Evolutionary conservation across 495 filamentous ascomycete species (phyloP).

Genomic region (Hypoxylon rickii): DNA sequence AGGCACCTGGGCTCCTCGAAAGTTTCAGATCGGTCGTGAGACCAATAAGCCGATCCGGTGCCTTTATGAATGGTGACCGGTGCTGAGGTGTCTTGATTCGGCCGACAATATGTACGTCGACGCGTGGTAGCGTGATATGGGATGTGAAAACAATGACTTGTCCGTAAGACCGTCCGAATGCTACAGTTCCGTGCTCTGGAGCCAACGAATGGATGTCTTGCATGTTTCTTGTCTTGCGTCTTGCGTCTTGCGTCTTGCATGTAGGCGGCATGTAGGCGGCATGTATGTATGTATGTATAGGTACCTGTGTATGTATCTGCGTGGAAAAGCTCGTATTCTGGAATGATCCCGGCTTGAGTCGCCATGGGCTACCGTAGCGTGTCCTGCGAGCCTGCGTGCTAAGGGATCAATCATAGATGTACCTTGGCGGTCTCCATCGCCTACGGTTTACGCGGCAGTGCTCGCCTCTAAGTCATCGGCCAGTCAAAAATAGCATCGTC

Average conservation of each 20-base stretch:
- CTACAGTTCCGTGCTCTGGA: neutral
- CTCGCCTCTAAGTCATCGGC: conserved; percentile 5
- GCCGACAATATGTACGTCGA: too few relatives aligned
- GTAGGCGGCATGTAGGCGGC: too few relatives aligned
- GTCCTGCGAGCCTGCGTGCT: too few relatives aligned
- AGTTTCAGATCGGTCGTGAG: too few relatives aligned
- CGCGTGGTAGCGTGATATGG: neutral
- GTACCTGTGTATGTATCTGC: neutral
- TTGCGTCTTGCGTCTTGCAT: too few relatives aligned
- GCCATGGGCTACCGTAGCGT: neutral
- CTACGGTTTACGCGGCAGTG: conserved; percentile 15
- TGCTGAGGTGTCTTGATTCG: too few relatives aligned
- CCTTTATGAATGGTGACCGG: too few relatives aligned
- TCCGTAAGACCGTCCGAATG: conserved; percentile 4
- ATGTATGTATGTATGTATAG: neutral
- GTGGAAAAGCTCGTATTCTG: conserved; percentile 31
- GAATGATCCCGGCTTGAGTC: conserved; percentile 25
- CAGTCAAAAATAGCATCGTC: conserved; percentile 34
- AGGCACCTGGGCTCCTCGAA: too few relatives aligned
- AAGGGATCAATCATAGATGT: too few relatives aligned
- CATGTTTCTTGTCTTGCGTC: too few relatives aligned
- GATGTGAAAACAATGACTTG: conserved; percentile 14
- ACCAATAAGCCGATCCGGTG: too few relatives aligned
- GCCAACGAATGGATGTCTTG: neutral
- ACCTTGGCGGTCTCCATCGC: too few relatives aligned